Conservation (phyloP, 768 basidiomycete genomes). For the Sporobolomyces roseus region DNA sequence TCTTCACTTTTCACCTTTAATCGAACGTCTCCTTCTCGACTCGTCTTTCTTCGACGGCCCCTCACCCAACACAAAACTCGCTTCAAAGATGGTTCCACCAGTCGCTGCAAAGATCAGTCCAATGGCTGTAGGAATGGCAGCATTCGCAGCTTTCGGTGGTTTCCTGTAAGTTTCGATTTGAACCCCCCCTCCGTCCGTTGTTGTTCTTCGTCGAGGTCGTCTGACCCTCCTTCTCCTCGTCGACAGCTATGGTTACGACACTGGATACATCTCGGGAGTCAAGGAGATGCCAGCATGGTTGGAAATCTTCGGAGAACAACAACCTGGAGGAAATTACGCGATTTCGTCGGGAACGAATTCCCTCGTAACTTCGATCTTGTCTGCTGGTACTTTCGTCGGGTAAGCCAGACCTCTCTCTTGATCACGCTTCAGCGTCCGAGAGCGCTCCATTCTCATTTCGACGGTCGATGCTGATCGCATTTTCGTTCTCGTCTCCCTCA, state of each 20-base stretch:
- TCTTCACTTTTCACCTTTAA: background rate
- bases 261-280: slow-evolving; percentile 73
- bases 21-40: background rate
- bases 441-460: too few species aligned
- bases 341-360: slow-evolving; percentile 49
- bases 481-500: too few species aligned
- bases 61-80: background rate
- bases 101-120: background rate
- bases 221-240: too few species aligned
- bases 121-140: slow-evolving; percentile 24
- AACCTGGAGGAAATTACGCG: background rate
- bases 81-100: background rate
- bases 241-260: slow-evolving; percentile 50
- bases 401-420: too few species aligned
- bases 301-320: slow-evolving; percentile 36
- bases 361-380: slow-evolving; percentile 62
- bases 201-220: background rate
- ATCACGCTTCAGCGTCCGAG: too few species aligned
- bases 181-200: background rate
- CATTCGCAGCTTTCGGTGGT: slow-evolving; percentile 46
- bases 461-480: too few species aligned
- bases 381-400: slow-evolving; percentile 80
- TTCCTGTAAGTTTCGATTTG: slow-evolving; percentile 9
- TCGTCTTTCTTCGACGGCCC: background rate
- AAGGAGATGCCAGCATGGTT: slow-evolving; percentile 57